Conservation (phyloP, 2,329 filamentous ascomycete genomes). For the Ascochyta fabae region DNA sequence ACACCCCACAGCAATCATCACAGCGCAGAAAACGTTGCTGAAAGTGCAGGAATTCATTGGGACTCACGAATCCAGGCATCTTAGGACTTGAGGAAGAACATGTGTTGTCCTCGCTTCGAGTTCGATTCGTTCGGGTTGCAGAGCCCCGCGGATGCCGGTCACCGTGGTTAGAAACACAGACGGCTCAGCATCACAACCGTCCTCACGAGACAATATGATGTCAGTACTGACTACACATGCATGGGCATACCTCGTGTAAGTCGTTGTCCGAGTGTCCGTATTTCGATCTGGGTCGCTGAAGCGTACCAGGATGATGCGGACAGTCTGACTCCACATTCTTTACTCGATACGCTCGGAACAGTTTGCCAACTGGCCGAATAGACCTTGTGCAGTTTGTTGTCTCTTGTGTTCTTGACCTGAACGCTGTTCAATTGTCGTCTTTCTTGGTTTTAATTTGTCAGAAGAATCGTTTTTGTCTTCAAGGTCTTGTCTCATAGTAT, state of each 20-base stretch:
- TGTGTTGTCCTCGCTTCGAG: neutral
- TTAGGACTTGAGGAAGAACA: neutral
- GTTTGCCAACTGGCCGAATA: neutral
- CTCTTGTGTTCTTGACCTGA: neutral
- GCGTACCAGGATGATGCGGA: neutral
- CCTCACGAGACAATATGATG: neutral
- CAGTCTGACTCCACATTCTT: neutral
- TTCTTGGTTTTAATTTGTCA: neutral
- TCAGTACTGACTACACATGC: neutral
- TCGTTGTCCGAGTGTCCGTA: neutral
- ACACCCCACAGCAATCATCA: slow-evolving; percentile 34
- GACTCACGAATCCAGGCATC: slow-evolving; percentile 5
- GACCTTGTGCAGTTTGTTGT: neutral
- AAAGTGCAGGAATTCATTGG: slow-evolving; percentile 38
- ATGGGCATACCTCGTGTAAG: neutral
- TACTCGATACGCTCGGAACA: neutral
- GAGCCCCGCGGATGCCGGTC: slow-evolving; percentile 15
- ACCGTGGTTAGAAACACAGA: neutral
- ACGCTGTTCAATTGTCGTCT: neutral
- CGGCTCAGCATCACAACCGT: neutral
- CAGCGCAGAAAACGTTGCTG: slow-evolving; percentile 34
- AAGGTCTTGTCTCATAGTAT: neutral
- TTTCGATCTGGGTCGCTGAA: neutral
- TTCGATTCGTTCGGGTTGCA: slow-evolving; percentile 16
- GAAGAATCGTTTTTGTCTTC: neutral